Conservation (phyloP, 2,329 filamentous ascomycete genomes). For the Trichoderma pleuroti region DNA sequence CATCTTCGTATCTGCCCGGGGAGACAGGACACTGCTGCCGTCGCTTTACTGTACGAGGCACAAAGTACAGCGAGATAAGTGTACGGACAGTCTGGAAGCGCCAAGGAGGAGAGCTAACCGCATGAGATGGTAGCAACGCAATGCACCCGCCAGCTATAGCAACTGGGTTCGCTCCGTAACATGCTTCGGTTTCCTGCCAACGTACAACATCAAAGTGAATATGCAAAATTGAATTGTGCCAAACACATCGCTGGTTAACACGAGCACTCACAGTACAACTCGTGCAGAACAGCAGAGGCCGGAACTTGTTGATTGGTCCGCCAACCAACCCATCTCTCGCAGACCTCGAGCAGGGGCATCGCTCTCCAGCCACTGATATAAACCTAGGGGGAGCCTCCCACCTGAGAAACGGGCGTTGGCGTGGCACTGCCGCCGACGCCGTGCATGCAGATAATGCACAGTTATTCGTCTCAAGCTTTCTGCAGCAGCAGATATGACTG, state of each 20-base stretch:
- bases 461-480: neutral
- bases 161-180: neutral
- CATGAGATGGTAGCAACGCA: neutral
- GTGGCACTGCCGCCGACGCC: constrained; percentile 13
- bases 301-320: neutral
- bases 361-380: constrained; percentile 10
- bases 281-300: neutral
- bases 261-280: neutral
- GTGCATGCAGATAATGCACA: constrained; percentile 12
- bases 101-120: neutral
- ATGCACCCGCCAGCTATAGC: no score
- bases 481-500: neutral
- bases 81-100: neutral
- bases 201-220: neutral
- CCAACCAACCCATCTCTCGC: neutral
- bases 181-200: neutral
- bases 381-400: neutral
- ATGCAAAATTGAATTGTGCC: neutral
- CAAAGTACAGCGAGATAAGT: neutral
- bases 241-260: neutral
- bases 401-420: constrained; percentile 13
- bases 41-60: neutral
- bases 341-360: neutral
- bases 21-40: neutral
- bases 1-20: neutral